phyloP scores from a whole-genome alignment of 495 filamentous ascomycete species.

The Alectoria sarmentosa region DNA sequence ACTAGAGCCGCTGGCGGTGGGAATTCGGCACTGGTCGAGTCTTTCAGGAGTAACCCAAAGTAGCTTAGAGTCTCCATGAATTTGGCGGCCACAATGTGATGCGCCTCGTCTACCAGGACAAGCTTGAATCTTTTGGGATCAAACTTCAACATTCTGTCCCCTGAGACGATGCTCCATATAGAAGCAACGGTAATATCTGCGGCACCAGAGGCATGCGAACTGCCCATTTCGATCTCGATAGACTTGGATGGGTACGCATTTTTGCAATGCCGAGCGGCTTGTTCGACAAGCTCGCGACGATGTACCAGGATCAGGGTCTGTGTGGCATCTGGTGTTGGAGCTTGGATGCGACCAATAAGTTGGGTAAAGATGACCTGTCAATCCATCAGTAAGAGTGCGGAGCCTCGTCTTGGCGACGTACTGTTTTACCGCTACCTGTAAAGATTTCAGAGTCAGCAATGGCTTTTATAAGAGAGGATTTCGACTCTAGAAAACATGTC shows the following conservation, averaged over 20 bases:
- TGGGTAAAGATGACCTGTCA: slow-evolving; percentile 88
- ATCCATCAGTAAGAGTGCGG: slow-evolving; percentile 1
- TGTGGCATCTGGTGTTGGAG: slow-evolving; percentile 48
- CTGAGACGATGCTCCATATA: slow-evolving; percentile 67
- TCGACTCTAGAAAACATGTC: not conserved
- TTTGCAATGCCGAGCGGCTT: slow-evolving; percentile 78
- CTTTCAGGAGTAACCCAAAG: slow-evolving; percentile 55
- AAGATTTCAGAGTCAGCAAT: not conserved
- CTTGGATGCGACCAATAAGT: slow-evolving; percentile 70
- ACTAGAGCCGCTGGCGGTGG: slow-evolving; percentile 62
- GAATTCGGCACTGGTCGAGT: slow-evolving; percentile 22
- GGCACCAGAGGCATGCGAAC: slow-evolving; percentile 57
- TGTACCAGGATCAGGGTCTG: slow-evolving; percentile 91
- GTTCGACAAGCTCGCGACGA: slow-evolving; percentile 89
- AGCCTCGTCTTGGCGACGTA: slow-evolving; percentile 30
- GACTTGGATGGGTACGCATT: slow-evolving; percentile 69
- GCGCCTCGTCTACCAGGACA: slow-evolving; percentile 92
- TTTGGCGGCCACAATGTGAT: slow-evolving; percentile 82
- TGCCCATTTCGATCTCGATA: slow-evolving; percentile 88
- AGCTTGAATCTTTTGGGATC: slow-evolving; percentile 78
- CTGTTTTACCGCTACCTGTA: slow-evolving; percentile 75
- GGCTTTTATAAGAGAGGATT: not conserved
- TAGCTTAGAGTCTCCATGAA: slow-evolving; percentile 69
- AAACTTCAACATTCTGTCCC: slow-evolving; percentile 71
- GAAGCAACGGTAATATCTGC: slow-evolving; percentile 97